Conservation (phyloP, 2,329 filamentous ascomycete genomes). For the Herpomyces periplanetae region DNA sequence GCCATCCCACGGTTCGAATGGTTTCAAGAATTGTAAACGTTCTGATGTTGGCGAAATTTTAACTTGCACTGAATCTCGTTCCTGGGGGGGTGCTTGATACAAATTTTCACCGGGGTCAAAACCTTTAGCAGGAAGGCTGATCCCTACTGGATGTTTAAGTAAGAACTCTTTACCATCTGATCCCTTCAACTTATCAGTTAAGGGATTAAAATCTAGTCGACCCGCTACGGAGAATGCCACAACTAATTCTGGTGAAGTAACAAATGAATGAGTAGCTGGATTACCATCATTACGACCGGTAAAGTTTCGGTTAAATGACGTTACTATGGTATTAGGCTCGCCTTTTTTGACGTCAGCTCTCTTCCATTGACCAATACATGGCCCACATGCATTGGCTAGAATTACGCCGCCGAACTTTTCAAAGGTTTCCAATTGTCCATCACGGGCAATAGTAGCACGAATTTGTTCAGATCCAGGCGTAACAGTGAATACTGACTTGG, state of each 20-base stretch:
- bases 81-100: conserved; percentile 66
- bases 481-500: conserved; percentile 69
- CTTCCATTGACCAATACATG: conserved; percentile 30
- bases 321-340: conserved; percentile 76
- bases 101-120: conserved; percentile 76
- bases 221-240: conserved; percentile 55
- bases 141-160: conserved; percentile 37
- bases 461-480: conserved; percentile 94
- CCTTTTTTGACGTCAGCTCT: conserved; percentile 77
- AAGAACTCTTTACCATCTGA: conserved; percentile 88
- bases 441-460: conserved; percentile 55
- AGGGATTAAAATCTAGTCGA: conserved; percentile 62
- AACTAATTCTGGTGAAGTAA: conserved; percentile 58
- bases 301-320: conserved; percentile 99
- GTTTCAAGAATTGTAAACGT: conserved; percentile 61
- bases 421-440: conserved; percentile 68
- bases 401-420: conserved; percentile 86
- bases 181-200: conserved; percentile 65
- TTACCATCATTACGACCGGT: conserved; percentile 89
- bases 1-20: conserved; percentile 61
- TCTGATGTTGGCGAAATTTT: conserved; percentile 59
- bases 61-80: conserved; percentile 31
- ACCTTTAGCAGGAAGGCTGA: conserved; percentile 35
- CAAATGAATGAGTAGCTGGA: conserved; percentile 71
- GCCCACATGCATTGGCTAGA: conserved; percentile 59